A percentile compares a stretch with the other conserved stretches of the same genome.
Conservation (phyloP, 495 filamentous ascomycete genomes). For the Penicillium coprophilum region DNA sequence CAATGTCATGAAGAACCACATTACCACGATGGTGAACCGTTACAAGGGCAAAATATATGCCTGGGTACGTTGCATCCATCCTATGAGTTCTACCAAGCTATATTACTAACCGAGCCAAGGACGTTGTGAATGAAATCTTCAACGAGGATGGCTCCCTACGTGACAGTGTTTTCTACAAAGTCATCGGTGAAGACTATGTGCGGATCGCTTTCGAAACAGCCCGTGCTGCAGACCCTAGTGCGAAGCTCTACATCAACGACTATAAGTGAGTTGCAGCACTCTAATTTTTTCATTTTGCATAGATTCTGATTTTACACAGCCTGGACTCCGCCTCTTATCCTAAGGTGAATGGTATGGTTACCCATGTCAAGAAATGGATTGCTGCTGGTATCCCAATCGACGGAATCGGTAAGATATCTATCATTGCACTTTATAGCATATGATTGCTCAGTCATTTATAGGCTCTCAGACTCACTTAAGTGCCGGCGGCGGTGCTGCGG, state of each 20-base stretch:
- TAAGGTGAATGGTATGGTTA: constrained; percentile 63
- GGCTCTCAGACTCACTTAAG: constrained; percentile 63
- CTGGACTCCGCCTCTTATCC: constrained; percentile 43
- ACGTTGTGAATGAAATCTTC: constrained; percentile 71
- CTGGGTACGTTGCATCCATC: constrained; percentile 37
- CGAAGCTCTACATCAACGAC: constrained; percentile 69
- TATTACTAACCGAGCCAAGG: constrained; percentile 36
- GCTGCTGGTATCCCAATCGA: constrained; percentile 67
- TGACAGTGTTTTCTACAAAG: constrained; percentile 53
- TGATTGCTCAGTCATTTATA: constrained; percentile 14
- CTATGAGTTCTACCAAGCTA: not conserved
- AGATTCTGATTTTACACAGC: constrained; percentile 16
- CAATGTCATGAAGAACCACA: constrained; percentile 37
- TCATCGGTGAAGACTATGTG: constrained; percentile 58
- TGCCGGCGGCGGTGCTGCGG: constrained; percentile 1
- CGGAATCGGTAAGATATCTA: constrained; percentile 54
- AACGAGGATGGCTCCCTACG: constrained; percentile 66
- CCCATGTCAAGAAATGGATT: constrained; percentile 65
- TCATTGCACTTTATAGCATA: not conserved
- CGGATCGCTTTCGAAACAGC: constrained; percentile 57
- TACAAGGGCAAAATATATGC: constrained; percentile 49
- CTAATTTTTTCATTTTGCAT: not conserved
- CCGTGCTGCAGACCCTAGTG: constrained; percentile 52
- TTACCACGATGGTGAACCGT: constrained; percentile 24
- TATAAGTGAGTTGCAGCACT: constrained; percentile 29